Conservation (phyloP, 169 alveolate genomes). For the Cryptosporidium baileyi region DNA sequence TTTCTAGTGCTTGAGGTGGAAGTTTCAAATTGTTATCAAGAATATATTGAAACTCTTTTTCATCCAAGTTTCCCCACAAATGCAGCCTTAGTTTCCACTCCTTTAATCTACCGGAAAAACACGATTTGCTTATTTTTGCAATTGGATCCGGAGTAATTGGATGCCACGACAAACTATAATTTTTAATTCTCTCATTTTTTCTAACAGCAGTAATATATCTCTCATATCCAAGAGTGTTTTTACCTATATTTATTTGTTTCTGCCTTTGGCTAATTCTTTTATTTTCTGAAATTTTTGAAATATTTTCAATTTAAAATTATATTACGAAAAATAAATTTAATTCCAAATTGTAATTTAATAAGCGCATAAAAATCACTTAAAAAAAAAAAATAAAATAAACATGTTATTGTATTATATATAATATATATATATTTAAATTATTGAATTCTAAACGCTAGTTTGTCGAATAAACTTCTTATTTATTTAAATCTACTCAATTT, state of each 20-base stretch:
- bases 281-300: not conserved
- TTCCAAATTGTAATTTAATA: not conserved
- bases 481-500: not conserved
- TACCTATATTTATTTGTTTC: conserved; percentile 55
- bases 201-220: conserved; percentile 45
- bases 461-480: not conserved
- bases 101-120: conserved; percentile 53
- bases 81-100: conserved; percentile 64
- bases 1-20: not conserved
- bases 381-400: not conserved
- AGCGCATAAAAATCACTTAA: too few relatives aligned
- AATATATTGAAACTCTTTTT: not conserved
- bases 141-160: conserved; percentile 52
- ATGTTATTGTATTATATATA: not conserved
- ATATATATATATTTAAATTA: not conserved
- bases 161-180: conserved; percentile 24
- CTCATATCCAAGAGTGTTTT: conserved; percentile 47
- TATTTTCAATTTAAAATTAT: not conserved
- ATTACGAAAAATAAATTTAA: not conserved
- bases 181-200: conserved; percentile 27
- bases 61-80: conserved; percentile 66
- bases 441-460: not conserved
- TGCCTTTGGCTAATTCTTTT: conserved; percentile 67
- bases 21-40: conserved; percentile 27
- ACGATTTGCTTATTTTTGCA: conserved; percentile 36